Base-by-base conservation (phyloP, 345 rosid species). In the Rhodamnia rubescens region DNA sequence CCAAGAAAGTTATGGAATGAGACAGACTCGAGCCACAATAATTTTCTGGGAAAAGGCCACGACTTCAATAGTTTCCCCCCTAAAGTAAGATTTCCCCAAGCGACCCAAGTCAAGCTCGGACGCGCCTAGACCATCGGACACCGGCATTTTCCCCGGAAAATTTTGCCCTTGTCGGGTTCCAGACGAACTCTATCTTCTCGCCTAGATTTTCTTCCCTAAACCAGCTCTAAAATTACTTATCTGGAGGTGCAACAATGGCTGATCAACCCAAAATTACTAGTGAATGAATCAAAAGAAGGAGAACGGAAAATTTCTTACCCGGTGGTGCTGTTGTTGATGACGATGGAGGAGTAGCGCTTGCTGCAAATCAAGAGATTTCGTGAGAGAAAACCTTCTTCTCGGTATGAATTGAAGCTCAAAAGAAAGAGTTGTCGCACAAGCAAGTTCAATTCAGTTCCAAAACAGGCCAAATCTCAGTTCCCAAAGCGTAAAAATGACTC, bases 271-370 rank as follows among this genome's bases (percentile, higher is more conserved):
- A 53, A 53, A 53, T 53, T 53, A 53, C 54, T 53, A 18, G 54
- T 6, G 54, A 50, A 14, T 50, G 57, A 32, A 27, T 36, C 20
- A 3, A 56, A 6, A 18, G 20, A 2, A 44, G 54, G 74, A 12
- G 51, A 50, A 58, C 13, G 59, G 16, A 27, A 86, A 21, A 75
- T 10, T 32, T 7, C n/a, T 82, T 86, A 86, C 87, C 85, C 82
- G 87, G 87, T 36, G 87, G 82, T n/a, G 86, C 4, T 53, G 44
- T 22, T 15, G 87, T 36, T 21, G 87, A 22, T 18, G 87, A 21
- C 22, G 85, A 8, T 11, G 85, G 81, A 40, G 87, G 0, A 47
- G 78, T 1, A 11, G 78, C 50, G 13, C 2, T 26, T 14, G 10
- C 85, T 58, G 82, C 54, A 54, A 32, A 32, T 82, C 42, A 56